A percentile compares a stretch with the other conserved stretches of the same genome.
These are phyloP conservation scores for Amanita phalloides DNA, from an alignment of 768 basidiomycete species.

Conservation along the genomic window DNA sequence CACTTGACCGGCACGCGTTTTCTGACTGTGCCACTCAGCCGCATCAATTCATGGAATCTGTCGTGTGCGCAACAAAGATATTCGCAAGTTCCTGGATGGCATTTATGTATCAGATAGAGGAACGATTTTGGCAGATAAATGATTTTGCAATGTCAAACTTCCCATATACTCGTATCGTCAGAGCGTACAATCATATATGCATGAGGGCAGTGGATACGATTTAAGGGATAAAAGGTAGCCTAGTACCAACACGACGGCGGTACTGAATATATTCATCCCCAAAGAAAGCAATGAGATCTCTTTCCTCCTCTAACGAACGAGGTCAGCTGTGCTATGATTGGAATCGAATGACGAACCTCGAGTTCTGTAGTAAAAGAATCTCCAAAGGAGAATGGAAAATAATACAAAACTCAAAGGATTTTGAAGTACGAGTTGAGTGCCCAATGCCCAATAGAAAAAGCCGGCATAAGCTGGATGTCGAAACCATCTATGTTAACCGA, in stretches of 20 bases:
- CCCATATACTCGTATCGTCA: slow-evolving; percentile 9
- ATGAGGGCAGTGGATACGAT: slow-evolving; percentile 7
- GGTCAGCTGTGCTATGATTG: slow-evolving; percentile 3
- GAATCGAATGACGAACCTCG: slow-evolving; percentile 41
- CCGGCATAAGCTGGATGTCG: slow-evolving; percentile 96
- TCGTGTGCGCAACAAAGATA: slow-evolving; percentile 99
- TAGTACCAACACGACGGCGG: slow-evolving; percentile 66
- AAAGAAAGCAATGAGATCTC: slow-evolving; percentile 74
- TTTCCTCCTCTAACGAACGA: slow-evolving; percentile 61
- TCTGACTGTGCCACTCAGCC: slow-evolving; percentile 30
- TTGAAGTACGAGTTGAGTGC: slow-evolving; percentile 86
- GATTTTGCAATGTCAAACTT: slow-evolving; percentile 9
- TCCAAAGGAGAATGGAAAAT: slow-evolving; percentile 64
- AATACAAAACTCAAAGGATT: slow-evolving; percentile 67
- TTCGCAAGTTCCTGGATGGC: slow-evolving; percentile 96
- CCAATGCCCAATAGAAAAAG: slow-evolving; percentile 97
- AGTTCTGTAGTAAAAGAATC: slow-evolving; percentile 80
- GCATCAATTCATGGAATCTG: slow-evolving; percentile 96
- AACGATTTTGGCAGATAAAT: slow-evolving; percentile 44
- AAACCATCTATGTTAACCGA: slow-evolving; percentile 43
- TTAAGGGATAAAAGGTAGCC: slow-evolving; percentile 78
- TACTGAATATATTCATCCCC: slow-evolving; percentile 80
- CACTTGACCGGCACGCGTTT: neutral
- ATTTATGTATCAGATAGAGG: slow-evolving; percentile 84
- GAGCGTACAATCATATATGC: slow-evolving; percentile 8